A percentile compares a stretch with the other conserved stretches of the same genome.
Evolutionary conservation across 2,329 filamentous ascomycete genomes (phyloP).

Genomic region (Hirsutella thompsonii): DNA sequence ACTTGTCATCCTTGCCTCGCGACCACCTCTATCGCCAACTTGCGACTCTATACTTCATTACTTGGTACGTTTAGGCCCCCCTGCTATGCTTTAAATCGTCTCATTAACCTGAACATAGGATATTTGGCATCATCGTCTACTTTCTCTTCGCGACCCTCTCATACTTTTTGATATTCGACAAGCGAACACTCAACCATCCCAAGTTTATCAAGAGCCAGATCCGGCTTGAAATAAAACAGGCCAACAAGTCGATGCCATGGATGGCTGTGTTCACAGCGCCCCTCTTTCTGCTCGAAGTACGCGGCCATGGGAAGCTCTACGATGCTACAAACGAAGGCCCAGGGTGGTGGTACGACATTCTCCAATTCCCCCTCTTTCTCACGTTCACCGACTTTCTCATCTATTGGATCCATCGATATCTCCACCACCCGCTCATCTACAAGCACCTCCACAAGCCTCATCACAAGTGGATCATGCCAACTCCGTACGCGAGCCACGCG

Average conservation of each 20-base stretch:
- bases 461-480: constrained; percentile 99
- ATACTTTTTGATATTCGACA: constrained; percentile 84
- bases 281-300: constrained; percentile 72
- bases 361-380: constrained; percentile 82
- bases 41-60: constrained; percentile 67
- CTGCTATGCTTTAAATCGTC: not conserved
- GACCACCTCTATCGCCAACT: constrained; percentile 68
- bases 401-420: constrained; percentile 80
- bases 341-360: constrained; percentile 61
- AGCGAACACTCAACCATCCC: constrained; percentile 75
- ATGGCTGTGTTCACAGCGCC: constrained; percentile 75
- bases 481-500: constrained; percentile 80
- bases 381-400: constrained; percentile 81
- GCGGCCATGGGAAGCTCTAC: constrained; percentile 79
- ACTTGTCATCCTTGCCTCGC: constrained; percentile 62
- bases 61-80: constrained; percentile 50
- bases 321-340: constrained; percentile 65
- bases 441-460: constrained; percentile 90
- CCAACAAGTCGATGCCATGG: constrained; percentile 61
- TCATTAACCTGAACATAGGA: constrained; percentile 33
- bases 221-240: constrained; percentile 70
- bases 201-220: constrained; percentile 95
- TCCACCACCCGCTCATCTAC: constrained; percentile 69
- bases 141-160: constrained; percentile 74
- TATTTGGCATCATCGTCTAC: constrained; percentile 77